Percentiles rank a stretch among this genome's conserved stretches.
Evolutionary conservation across 2,329 filamentous ascomycete genomes (phyloP).

Genomic region (Fusarium musae): DNA sequence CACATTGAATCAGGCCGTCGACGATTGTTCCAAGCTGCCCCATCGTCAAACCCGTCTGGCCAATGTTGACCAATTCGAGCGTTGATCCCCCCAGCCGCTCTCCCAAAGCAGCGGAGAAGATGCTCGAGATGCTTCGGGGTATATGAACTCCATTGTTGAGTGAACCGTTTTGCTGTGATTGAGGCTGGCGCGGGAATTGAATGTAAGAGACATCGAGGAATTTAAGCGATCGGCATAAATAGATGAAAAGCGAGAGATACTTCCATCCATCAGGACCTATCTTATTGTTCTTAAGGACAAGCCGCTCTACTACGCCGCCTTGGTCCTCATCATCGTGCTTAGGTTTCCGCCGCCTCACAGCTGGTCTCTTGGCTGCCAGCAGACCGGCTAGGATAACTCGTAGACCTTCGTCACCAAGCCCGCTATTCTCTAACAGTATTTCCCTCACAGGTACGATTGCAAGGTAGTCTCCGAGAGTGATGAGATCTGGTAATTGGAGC

Average conservation of each 20-base stretch:
- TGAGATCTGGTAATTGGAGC: conserved; percentile 83
- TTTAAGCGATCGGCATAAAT: conserved; percentile 88
- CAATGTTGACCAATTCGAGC: conserved; percentile 85
- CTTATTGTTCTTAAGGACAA: conserved; percentile 92
- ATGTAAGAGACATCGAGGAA: conserved; percentile 88
- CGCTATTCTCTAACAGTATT: conserved; percentile 86
- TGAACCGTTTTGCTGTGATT: conserved; percentile 44
- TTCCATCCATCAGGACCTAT: conserved; percentile 91
- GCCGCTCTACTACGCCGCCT: conserved; percentile 83
- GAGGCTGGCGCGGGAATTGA: conserved; percentile 70
- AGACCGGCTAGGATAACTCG: conserved; percentile 88
- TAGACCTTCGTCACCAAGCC: conserved; percentile 86
- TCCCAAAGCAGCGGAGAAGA: conserved; percentile 79
- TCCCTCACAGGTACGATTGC: conserved; percentile 92
- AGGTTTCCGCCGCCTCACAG: conserved; percentile 63
- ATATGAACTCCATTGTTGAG: conserved; percentile 50
- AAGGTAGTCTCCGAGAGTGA: conserved; percentile 92
- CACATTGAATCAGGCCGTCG: conserved; percentile 83
- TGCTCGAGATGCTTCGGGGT: conserved; percentile 59
- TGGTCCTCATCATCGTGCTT: conserved; percentile 57
- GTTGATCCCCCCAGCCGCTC: conserved; percentile 79
- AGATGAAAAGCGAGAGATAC: conserved; percentile 87
- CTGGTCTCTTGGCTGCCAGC: conserved; percentile 78
- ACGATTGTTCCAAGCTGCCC: conserved; percentile 79
- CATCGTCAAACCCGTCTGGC: conserved; percentile 78